Base-by-base conservation (phyloP, 2,329 filamentous ascomycete species). In the Ophiocordyceps camponoti-saundersi region DNA sequence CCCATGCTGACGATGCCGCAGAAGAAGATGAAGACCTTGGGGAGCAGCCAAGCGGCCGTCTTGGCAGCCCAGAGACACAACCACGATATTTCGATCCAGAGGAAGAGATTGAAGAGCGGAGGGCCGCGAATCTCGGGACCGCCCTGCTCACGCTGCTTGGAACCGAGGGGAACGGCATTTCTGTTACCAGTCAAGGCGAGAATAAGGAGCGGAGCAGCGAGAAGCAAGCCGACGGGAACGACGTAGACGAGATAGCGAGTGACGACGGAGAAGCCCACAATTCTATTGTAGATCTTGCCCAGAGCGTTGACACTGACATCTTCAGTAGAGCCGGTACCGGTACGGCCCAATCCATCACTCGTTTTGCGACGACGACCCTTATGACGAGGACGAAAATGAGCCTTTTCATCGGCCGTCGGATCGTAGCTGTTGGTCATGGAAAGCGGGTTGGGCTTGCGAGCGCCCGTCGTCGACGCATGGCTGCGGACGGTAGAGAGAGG, bases 81-180 rank as follows among this genome's bases (percentile, higher is more conserved):
- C 81, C 81, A 85, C 34, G 80, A 69, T 46, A 81, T 68, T 56
- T 83, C 75, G 53, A 85, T 71, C 81, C 80, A 83, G 44, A 81
- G 65, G 55, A 83, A 83, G 44, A 85, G 67, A 44, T 71, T 61
- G 55, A 80, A 75, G 11, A 82, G 66, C 5, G 69, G 65, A 10
- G 75, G 69, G 1, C 70, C 71, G n/a, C 16, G 22, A 3, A 23
- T 21, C 8, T 39, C 20, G 2, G 18, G 15, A 23, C 42, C 18
- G 40, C 46, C 21, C 45, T 46, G 5, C 40, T 48, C 48, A 12
- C 21, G 36, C 42, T 52, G 53, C 20, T 53, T 58, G 29, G 53
- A 53, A 43, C 67, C 70, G 15, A 72, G 57, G 3, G 48, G 52
- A 26, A 69, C 53, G 26, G 67, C 58, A n/a, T 57, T 30, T 34